phyloP scores from a whole-genome alignment of 768 basidiomycete genomes.

The Lactarius evosmus region DNA sequence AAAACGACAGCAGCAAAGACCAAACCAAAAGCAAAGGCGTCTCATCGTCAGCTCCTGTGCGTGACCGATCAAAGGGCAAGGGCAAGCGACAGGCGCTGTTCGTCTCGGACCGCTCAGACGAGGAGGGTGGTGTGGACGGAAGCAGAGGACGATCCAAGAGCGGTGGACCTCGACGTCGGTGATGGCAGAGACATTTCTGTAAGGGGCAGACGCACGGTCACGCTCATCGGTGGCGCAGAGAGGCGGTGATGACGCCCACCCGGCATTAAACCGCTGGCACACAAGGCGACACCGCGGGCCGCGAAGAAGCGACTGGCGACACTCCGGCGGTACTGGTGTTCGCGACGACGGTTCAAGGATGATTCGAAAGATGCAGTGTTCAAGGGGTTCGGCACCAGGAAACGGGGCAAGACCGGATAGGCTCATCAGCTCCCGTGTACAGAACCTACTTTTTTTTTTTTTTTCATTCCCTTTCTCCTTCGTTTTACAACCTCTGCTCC shows the following conservation, averaged over 20 bases:
- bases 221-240: neutral
- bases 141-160: neutral
- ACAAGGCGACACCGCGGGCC: slow-evolving; percentile 22
- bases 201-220: neutral
- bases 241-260: slow-evolving; percentile 29
- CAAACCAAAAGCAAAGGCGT: neutral
- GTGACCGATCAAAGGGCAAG: too few species aligned
- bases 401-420: slow-evolving; percentile 17
- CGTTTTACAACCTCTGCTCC: too few species aligned
- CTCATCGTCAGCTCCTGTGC: neutral
- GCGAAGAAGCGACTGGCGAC: slow-evolving; percentile 18
- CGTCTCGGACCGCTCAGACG: slow-evolving; percentile 22
- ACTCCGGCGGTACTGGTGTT: too few species aligned
- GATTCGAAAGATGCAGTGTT: slow-evolving; percentile 71
- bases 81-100: slow-evolving; percentile 15
- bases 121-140: slow-evolving; percentile 9
- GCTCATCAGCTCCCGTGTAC: neutral
- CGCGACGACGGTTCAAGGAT: slow-evolving; percentile 51
- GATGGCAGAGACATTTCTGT: neutral
- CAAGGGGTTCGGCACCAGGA: slow-evolving; percentile 50
- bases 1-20: neutral
- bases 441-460: neutral
- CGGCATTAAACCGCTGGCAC: slow-evolving; percentile 31
- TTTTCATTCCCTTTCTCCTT: neutral
- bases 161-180: neutral